Evolutionary conservation across 2,329 filamentous ascomycete genomes (phyloP).

Genomic region (Domatiomyces catenatus): DNA sequence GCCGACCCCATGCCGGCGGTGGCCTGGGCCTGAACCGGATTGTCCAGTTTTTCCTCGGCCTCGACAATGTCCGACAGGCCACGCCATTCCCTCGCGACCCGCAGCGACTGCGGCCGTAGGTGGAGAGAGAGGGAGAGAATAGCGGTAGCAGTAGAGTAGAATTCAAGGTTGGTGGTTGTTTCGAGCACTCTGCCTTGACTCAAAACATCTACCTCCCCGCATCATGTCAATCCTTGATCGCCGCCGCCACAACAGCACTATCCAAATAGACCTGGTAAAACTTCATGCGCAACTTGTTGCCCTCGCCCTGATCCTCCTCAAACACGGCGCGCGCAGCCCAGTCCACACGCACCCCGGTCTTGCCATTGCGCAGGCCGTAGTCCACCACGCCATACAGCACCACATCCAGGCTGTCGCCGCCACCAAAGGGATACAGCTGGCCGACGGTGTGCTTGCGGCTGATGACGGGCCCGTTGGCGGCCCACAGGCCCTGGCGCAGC

Average conservation of each 20-base stretch:
- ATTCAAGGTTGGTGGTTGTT: no score
- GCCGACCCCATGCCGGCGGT: slow-evolving; percentile 49
- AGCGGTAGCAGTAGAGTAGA: background rate
- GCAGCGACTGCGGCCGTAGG: slow-evolving; percentile 34
- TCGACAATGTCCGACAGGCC: slow-evolving; percentile 47
- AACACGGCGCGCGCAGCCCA: slow-evolving; percentile 34
- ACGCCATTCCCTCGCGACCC: slow-evolving; percentile 51
- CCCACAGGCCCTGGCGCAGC: slow-evolving; percentile 39
- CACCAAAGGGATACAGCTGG: slow-evolving; percentile 36
- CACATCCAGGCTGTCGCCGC: slow-evolving; percentile 31
- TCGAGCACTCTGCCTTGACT: no score
- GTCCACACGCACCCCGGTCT: slow-evolving; percentile 27
- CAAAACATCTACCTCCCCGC: no score
- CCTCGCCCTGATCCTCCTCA: slow-evolving; percentile 10
- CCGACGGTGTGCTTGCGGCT: slow-evolving; percentile 16
- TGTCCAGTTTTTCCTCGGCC: slow-evolving; percentile 50
- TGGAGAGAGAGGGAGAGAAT: background rate
- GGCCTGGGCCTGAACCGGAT: slow-evolving; percentile 52
- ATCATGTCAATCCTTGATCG: background rate
- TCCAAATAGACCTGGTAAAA: slow-evolving; percentile 21
- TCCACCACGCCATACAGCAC: slow-evolving; percentile 41
- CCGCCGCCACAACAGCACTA: slow-evolving; percentile 4
- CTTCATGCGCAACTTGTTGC: slow-evolving; percentile 11
- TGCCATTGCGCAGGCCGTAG: slow-evolving; percentile 38
- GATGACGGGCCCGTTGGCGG: slow-evolving; percentile 26